phyloP scores from a whole-genome alignment of 164 flowering plant genomes.

The Piper betle region DNA sequence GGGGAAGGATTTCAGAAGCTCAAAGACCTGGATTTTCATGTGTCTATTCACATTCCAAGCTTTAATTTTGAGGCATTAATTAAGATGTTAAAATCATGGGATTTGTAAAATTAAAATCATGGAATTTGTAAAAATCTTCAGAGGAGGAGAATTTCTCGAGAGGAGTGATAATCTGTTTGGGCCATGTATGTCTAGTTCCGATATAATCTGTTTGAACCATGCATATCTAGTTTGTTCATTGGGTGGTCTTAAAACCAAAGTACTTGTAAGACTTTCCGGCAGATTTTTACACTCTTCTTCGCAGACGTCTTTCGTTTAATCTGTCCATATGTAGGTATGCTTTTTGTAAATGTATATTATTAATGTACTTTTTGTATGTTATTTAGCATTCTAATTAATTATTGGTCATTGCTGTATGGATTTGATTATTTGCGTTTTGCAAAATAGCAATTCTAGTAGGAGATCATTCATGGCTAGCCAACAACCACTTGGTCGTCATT shows the following conservation, averaged over 20 bases:
- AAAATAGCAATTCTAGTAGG: too few species aligned
- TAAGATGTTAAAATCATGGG: slow-evolving; percentile 11
- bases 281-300: too few species aligned
- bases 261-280: too few species aligned
- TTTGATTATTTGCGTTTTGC: neutral
- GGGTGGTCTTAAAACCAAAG: too few species aligned
- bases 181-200: too few species aligned
- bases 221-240: too few species aligned
- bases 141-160: too few species aligned
- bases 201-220: too few species aligned
- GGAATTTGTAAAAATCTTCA: slow-evolving; percentile 2
- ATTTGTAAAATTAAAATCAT: slow-evolving; percentile 5
- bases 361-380: neutral
- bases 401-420: neutral
- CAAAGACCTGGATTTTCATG: slow-evolving; percentile 21
- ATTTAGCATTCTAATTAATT: neutral
- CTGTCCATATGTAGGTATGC: neutral
- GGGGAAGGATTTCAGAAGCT: slow-evolving; percentile 35
- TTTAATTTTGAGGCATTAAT: slow-evolving; percentile 42
- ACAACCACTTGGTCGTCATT: too few species aligned
- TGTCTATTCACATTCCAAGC: slow-evolving; percentile 26
- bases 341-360: slow-evolving; percentile 1
- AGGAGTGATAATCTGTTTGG: too few species aligned
- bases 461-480: too few species aligned
- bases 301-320: too few species aligned